Conservation (phyloP, 2,329 filamentous ascomycete species). For the Teratosphaeria destructans region DNA sequence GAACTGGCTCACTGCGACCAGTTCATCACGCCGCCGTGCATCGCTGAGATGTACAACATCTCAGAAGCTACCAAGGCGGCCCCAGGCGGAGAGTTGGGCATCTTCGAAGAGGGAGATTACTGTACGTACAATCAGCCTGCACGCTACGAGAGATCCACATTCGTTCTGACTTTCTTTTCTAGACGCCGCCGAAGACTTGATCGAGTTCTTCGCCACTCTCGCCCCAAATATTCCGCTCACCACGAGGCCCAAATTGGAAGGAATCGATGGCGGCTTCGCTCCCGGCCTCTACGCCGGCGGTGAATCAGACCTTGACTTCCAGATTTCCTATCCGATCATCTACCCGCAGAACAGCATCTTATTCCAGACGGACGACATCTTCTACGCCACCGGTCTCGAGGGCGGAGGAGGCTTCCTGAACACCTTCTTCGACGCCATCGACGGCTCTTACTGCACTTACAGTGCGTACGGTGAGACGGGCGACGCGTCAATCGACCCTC, state of each 20-base stretch:
- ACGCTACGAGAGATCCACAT: too few species aligned
- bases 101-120: constrained; percentile 32
- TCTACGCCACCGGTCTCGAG: constrained; percentile 1
- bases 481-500: constrained; percentile 11
- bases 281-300: constrained; percentile 9
- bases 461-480: constrained; percentile 10
- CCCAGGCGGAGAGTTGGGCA: constrained; percentile 19
- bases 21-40: constrained; percentile 48
- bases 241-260: constrained; percentile 12
- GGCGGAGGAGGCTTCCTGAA: constrained; percentile 15
- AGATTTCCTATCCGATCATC: constrained; percentile 18
- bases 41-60: constrained; percentile 28
- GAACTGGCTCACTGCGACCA: constrained; percentile 36
- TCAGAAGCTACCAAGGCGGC: constrained; percentile 13
- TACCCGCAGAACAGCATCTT: constrained; percentile 13
- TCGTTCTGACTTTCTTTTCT: too few species aligned
- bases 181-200: constrained; percentile 40
- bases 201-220: constrained; percentile 13
- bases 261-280: constrained; percentile 16
- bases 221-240: background rate
- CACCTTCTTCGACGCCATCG: constrained; percentile 30
- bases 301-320: constrained; percentile 13
- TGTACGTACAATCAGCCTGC: constrained; percentile 4
- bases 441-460: constrained; percentile 34
- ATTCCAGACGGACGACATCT: constrained; percentile 12